phyloP scores from a whole-genome alignment of 306 rosid species.

The Urtica urens region DNA sequence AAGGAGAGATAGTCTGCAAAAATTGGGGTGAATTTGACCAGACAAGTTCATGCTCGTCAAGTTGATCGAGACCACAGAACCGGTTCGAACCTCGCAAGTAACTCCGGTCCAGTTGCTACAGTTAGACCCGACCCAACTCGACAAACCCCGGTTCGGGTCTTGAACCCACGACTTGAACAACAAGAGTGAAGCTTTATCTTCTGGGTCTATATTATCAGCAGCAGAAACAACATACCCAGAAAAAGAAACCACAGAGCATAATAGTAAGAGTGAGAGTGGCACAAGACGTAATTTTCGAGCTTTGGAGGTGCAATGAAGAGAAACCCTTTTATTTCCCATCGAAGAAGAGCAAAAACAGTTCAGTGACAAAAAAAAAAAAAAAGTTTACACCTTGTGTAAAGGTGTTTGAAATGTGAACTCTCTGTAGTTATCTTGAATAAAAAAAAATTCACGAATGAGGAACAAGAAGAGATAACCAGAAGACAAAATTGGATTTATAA shows the following conservation, averaged over 20 bases:
- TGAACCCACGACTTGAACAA: slow-evolving; percentile 37
- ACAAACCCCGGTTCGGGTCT: slow-evolving; percentile 52
- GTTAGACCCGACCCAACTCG: slow-evolving; percentile 70
- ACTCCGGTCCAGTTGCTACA: slow-evolving; percentile 74
- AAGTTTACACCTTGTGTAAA: slow-evolving; percentile 14
- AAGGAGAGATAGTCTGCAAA: slow-evolving; percentile 52
- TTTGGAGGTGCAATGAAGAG: slow-evolving; percentile 6
- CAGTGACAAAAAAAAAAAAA: slow-evolving; percentile 2
- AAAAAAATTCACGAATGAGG: slow-evolving; percentile 6
- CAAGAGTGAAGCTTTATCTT: slow-evolving; percentile 54
- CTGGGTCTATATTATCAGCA: slow-evolving; percentile 46
- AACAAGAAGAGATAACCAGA: too few species aligned
- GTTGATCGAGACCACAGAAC: slow-evolving; percentile 58
- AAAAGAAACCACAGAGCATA: slow-evolving; percentile 22
- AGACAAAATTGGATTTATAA: too few species aligned
- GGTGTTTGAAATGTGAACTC: slow-evolving; percentile 16
- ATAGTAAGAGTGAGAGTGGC: slow-evolving; percentile 26
- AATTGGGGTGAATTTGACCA: slow-evolving; percentile 51
- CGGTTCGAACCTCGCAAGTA: slow-evolving; percentile 57
- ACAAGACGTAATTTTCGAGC: slow-evolving; percentile 20
- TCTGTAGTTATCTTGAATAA: background rate
- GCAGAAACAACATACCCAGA: slow-evolving; percentile 38
- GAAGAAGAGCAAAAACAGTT: background rate
- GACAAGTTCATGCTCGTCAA: slow-evolving; percentile 57
- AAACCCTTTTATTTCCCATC: slow-evolving; percentile 33